These are phyloP conservation scores for Naumovozyma castellii DNA, from an alignment of 805 yeast genomes.

Conservation along the genomic window DNA sequence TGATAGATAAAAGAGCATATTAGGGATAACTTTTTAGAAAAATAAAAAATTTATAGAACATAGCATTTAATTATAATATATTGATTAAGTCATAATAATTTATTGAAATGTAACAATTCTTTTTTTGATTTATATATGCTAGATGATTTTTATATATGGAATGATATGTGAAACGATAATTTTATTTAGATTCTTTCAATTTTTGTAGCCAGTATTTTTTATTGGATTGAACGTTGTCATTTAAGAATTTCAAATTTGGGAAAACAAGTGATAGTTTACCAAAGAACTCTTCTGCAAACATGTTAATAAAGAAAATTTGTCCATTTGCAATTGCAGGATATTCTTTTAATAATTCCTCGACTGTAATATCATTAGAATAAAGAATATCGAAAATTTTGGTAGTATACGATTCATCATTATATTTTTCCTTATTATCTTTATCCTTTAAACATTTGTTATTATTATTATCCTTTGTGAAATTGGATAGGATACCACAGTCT, in stretches of 20 bases:
- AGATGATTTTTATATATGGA: no score
- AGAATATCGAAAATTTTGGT: conserved; percentile 1
- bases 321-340: conserved; percentile 53
- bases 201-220: conserved; percentile 42
- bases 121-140: background rate
- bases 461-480: conserved; percentile 2
- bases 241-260: conserved; percentile 51
- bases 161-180: background rate
- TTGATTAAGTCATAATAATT: background rate
- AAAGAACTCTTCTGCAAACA: conserved; percentile 75
- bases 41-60: no score
- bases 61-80: background rate
- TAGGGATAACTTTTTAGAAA: background rate
- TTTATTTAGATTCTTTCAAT: background rate
- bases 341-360: conserved; percentile 35
- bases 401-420: conserved; percentile 2
- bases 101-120: background rate
- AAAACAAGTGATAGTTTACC: conserved; percentile 48
- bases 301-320: conserved; percentile 72
- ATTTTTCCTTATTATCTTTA: conserved; percentile 1
- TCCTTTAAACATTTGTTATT: background rate
- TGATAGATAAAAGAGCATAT: conserved; percentile 18
- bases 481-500: conserved; percentile 50
- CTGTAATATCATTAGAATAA: conserved; percentile 2
- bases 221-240: conserved; percentile 45